Evolutionary conservation across 2,329 filamentous ascomycete genomes (phyloP).

Genomic region (Calonectria crousiana): DNA sequence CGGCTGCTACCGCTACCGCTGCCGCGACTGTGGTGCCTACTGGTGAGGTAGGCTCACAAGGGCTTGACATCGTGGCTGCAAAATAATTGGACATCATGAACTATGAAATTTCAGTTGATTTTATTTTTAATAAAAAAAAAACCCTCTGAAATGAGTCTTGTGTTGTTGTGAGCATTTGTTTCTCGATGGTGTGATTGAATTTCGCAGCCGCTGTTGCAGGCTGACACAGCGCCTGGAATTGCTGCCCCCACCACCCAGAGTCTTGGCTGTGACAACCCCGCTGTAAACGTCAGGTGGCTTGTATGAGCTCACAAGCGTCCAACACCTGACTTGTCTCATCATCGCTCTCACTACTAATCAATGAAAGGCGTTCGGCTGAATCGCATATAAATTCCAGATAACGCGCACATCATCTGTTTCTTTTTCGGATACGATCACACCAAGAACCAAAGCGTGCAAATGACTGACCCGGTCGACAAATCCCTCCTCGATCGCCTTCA

Average conservation of each 20-base stretch:
- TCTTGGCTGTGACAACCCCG: neutral
- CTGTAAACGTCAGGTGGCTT: constrained; percentile 8
- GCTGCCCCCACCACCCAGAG: neutral
- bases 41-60: no score
- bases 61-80: no score
- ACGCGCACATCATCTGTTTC: neutral
- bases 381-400: neutral
- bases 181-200: neutral
- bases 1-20: neutral
- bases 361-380: neutral
- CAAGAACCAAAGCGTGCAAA: constrained; percentile 22
- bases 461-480: constrained; percentile 56
- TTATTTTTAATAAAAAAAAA: neutral
- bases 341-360: neutral
- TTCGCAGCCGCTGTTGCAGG: neutral
- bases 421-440: neutral
- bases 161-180: neutral
- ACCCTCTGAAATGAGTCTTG: no score
- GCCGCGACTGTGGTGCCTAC: neutral
- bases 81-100: neutral
- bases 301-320: neutral
- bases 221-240: neutral
- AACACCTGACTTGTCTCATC: constrained; percentile 1
- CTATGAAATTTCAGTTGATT: neutral
- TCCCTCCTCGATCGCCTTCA: constrained; percentile 67